A percentile compares a stretch with the other conserved stretches of the same genome.
Conservation (phyloP, 257 asterid genomes). For the Petunia axillaris region DNA sequence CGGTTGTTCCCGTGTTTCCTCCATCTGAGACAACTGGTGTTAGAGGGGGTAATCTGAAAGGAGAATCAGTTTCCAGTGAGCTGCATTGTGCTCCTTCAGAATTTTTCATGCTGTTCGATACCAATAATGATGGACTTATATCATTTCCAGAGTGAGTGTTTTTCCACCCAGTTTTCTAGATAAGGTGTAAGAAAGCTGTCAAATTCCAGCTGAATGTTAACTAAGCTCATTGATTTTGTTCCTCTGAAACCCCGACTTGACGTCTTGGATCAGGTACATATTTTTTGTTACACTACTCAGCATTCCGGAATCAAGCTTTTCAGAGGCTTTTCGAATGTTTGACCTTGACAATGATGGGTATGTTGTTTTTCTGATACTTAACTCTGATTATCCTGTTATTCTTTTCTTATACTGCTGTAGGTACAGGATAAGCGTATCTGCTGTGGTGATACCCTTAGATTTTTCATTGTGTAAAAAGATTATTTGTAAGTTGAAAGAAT, state of each 20-base stretch:
- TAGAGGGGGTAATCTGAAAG: constrained; percentile 74
- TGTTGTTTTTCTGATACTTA: constrained; percentile 1
- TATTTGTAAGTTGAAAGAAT: not conserved
- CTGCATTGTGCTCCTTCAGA: constrained; percentile 74
- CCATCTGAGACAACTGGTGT: constrained; percentile 72
- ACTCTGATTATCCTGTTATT: too few relatives aligned
- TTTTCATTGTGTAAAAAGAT: not conserved
- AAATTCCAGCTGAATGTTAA: not conserved
- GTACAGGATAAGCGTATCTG: not conserved
- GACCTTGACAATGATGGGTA: constrained; percentile 85
- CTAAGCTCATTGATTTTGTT: not conserved
- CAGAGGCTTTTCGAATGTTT: constrained; percentile 84
- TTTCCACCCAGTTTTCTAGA: not conserved
- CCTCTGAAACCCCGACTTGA: not conserved
- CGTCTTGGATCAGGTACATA: constrained; percentile 59
- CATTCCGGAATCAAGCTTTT: constrained; percentile 89
- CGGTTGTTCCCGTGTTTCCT: constrained; percentile 90
- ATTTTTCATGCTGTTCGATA: constrained; percentile 88
- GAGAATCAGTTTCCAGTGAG: constrained; percentile 53
- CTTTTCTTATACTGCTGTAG: not conserved
- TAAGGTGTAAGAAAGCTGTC: not conserved
- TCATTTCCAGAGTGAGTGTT: constrained; percentile 82
- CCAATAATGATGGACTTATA: constrained; percentile 80
- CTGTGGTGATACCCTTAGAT: not conserved
- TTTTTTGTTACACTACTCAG: constrained; percentile 84